A percentile compares a stretch with the other conserved stretches of the same genome.
phyloP scores from a whole-genome alignment of 345 rosid species.

The Eucalyptus pauciflora region DNA sequence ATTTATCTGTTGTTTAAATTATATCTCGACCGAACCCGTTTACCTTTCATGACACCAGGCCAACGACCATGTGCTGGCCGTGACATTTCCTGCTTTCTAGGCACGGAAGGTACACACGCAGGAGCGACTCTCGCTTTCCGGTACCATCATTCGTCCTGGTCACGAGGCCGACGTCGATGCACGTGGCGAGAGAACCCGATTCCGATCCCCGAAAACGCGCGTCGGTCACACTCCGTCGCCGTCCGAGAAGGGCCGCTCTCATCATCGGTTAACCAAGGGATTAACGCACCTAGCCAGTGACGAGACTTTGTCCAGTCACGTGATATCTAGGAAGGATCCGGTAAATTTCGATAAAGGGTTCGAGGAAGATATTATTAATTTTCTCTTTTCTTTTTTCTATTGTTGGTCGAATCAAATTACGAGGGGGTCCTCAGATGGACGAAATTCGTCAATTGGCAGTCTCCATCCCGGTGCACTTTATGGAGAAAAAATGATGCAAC shows the following conservation, averaged over 20 bases:
- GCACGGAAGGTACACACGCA: background rate
- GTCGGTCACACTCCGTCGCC: background rate
- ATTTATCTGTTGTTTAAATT: background rate
- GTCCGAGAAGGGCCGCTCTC: background rate
- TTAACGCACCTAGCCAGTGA: background rate
- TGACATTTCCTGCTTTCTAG: background rate
- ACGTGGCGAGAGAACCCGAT: background rate
- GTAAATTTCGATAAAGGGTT: background rate
- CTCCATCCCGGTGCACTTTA: background rate
- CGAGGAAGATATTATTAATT: background rate
- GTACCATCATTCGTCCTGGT: background rate
- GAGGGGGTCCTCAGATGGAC: background rate
- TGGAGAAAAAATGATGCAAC: background rate
- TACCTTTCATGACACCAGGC: background rate
- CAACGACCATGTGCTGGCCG: background rate
- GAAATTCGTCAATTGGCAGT: background rate
- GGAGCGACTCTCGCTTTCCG: background rate
- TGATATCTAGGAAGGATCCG: too few species aligned
- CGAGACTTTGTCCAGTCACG: background rate
- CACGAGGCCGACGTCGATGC: background rate
- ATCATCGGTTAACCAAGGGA: background rate
- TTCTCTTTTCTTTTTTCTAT: background rate
- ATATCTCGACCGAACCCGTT: background rate
- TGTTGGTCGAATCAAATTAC: background rate
- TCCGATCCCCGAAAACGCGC: background rate